Conservation (phyloP, 495 filamentous ascomycete species). For the Oleoguttula mirabilis region DNA sequence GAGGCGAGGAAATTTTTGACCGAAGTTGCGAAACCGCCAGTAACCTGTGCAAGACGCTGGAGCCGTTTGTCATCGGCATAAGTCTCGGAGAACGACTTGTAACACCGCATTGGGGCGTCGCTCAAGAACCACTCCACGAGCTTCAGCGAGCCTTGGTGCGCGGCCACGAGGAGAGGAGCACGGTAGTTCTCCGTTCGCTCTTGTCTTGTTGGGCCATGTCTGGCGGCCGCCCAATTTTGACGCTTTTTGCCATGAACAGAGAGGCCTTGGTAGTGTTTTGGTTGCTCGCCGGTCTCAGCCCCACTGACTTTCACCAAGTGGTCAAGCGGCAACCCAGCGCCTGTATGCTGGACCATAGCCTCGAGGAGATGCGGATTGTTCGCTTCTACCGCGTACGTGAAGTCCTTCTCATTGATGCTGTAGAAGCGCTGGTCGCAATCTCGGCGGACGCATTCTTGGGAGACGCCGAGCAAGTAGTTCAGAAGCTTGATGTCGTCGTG, state of each 20-base stretch:
- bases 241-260: conserved; percentile 62
- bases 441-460: background rate
- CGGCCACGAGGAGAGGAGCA: conserved; percentile 50
- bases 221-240: conserved; percentile 47
- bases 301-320: conserved; percentile 48
- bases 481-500: background rate
- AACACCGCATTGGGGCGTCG: conserved; percentile 48
- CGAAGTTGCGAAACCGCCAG: conserved; percentile 46
- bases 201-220: conserved; percentile 27
- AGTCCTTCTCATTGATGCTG: background rate
- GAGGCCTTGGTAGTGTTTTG: conserved; percentile 57
- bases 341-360: conserved; percentile 41
- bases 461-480: background rate
- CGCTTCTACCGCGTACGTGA: background rate
- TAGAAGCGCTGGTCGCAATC: background rate
- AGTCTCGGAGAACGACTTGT: conserved; percentile 48
- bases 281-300: conserved; percentile 44
- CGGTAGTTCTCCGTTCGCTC: conserved; percentile 1
- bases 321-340: conserved; percentile 53
- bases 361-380: conserved; percentile 36
- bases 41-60: conserved; percentile 38
- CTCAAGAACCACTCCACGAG: conserved; percentile 59
- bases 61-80: conserved; percentile 45
- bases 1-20: conserved; percentile 30
- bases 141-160: conserved; percentile 43